A percentile compares a stretch with the other conserved stretches of the same genome.
Evolutionary conservation across 2,329 filamentous ascomycete species (phyloP).

Genomic region (Gliomastix tumulicola): DNA sequence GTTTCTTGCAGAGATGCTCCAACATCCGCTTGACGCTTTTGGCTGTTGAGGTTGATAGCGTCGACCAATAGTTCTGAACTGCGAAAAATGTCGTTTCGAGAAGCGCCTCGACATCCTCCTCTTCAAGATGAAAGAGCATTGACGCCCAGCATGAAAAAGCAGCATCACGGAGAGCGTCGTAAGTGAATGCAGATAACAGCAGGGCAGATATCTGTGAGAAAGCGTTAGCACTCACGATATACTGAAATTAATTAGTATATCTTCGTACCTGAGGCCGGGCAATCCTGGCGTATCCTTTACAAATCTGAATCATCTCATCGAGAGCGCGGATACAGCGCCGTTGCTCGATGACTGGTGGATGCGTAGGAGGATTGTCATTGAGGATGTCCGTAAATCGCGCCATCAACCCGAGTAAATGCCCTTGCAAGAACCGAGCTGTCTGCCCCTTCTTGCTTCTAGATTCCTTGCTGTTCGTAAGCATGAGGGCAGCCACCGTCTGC

Average conservation of each 20-base stretch:
- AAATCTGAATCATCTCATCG: constrained; percentile 77
- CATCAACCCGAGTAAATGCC: constrained; percentile 81
- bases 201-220: constrained; percentile 73
- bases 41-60: constrained; percentile 55
- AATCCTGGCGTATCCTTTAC: constrained; percentile 64
- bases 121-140: constrained; percentile 67
- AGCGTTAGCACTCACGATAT: background rate
- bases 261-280: constrained; percentile 73
- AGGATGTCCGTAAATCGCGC: constrained; percentile 72
- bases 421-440: constrained; percentile 65
- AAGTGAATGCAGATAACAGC: constrained; percentile 73
- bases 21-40: constrained; percentile 57
- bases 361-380: constrained; percentile 54
- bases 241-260: background rate
- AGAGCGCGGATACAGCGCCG: constrained; percentile 74
- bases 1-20: constrained; percentile 54
- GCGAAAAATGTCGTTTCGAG: constrained; percentile 88
- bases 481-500: constrained; percentile 33
- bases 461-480: constrained; percentile 30
- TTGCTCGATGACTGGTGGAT: constrained; percentile 59
- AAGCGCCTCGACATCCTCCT: constrained; percentile 71
- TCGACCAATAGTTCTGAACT: constrained; percentile 72
- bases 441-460: constrained; percentile 43
- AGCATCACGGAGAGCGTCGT: constrained; percentile 65
- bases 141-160: constrained; percentile 81